Evolutionary conservation across 2,329 filamentous ascomycete species (phyloP).

Genomic region (Rhynchosporium graminicola): DNA sequence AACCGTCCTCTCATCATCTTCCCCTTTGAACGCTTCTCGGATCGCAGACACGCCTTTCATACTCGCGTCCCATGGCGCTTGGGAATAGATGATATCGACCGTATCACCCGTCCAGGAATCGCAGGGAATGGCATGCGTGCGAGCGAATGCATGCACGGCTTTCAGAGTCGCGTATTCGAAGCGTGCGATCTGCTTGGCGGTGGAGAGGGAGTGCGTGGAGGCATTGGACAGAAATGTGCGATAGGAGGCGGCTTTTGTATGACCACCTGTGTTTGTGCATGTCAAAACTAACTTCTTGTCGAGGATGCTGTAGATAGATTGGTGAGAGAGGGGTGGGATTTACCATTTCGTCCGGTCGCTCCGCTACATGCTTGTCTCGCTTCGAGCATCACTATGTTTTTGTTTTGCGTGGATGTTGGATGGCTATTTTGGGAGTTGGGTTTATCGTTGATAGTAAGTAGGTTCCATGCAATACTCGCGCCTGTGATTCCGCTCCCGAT

Average conservation of each 20-base stretch:
- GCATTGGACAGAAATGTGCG: conserved; percentile 32
- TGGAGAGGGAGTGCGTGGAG: neutral
- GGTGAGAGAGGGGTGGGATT: conserved; percentile 4
- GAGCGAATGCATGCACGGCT: conserved; percentile 56
- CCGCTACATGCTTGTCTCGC: conserved; percentile 42
- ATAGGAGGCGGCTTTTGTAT: conserved; percentile 40
- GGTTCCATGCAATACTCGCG: conserved; percentile 28
- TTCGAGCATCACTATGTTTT: conserved; percentile 41
- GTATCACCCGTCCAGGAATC: conserved; percentile 45
- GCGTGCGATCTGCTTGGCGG: conserved; percentile 40
- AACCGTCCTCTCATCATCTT: conserved; percentile 42
- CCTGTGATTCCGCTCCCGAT: conserved; percentile 36
- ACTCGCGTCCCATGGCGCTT: conserved; percentile 31
- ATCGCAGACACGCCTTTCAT: conserved; percentile 43
- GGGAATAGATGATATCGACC: conserved; percentile 42
- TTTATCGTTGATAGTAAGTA: conserved; percentile 27
- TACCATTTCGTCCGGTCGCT: conserved; percentile 43
- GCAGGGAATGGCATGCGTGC: conserved; percentile 49
- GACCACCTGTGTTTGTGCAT: conserved; percentile 34
- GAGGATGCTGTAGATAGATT: neutral
- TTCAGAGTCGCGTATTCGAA: conserved; percentile 56
- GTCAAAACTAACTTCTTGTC: neutral
- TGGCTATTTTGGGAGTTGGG: neutral
- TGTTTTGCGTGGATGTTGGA: neutral
- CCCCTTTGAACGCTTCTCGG: conserved; percentile 43